Percentiles rank a stretch among this genome's conserved stretches.
phyloP scores from a whole-genome alignment of 2,329 filamentous ascomycete genomes.

The Diplocarpon mali region DNA sequence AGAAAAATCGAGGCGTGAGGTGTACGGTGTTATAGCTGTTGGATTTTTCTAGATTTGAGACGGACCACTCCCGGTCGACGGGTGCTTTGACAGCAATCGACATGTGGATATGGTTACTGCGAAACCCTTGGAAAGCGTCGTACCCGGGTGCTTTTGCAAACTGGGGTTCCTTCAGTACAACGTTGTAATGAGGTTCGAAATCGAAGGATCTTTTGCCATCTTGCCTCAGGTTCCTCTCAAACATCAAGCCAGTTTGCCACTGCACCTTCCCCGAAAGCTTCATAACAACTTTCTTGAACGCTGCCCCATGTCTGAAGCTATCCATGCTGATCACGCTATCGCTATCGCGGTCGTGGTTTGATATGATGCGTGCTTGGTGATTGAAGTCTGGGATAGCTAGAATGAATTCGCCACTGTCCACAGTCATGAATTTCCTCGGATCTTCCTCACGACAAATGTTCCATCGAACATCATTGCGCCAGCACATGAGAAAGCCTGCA shows the following conservation, averaged over 20 bases:
- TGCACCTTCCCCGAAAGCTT: conserved; percentile 94
- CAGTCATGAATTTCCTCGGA: conserved; percentile 86
- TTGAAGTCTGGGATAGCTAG: conserved; percentile 91
- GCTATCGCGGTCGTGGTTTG: conserved; percentile 38
- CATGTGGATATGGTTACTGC: conserved; percentile 92
- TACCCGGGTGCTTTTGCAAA: conserved; percentile 59
- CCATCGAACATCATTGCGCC: conserved; percentile 88
- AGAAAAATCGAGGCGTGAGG: conserved; percentile 90
- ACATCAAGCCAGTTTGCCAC: conserved; percentile 84
- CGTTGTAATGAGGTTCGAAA: conserved; percentile 86
- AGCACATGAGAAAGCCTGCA: conserved; percentile 96
- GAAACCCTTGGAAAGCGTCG: conserved; percentile 93
- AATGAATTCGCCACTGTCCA: conserved; percentile 91
- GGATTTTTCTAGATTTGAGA: conserved; percentile 62
- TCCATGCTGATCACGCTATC: conserved; percentile 44
- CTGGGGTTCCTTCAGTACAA: conserved; percentile 72
- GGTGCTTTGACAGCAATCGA: conserved; percentile 87
- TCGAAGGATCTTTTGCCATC: conserved; percentile 66
- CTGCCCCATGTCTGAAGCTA: conserved; percentile 59
- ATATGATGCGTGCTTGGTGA: conserved; percentile 58
- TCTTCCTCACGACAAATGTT: conserved; percentile 76
- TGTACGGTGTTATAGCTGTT: conserved; percentile 95
- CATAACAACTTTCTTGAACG: conserved; percentile 98
- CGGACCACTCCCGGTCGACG: conserved; percentile 74
- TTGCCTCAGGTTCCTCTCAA: conserved; percentile 66